Evolutionary conservation across 352 stramenopile species (phyloP).

Genomic region (Globisporangium paddicum): DNA sequence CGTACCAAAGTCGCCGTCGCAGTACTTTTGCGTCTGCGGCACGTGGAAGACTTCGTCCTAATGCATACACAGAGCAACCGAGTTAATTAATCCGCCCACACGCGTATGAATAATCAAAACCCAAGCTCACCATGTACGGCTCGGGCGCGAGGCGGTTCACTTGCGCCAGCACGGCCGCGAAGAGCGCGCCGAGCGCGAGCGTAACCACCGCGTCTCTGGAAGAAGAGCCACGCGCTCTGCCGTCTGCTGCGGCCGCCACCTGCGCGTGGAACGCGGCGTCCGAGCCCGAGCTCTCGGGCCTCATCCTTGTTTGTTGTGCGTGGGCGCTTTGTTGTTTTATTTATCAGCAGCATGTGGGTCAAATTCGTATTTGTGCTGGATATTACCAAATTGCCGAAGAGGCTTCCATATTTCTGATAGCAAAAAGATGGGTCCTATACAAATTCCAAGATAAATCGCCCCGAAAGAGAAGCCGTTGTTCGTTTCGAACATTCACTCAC

Average conservation of each 20-base stretch:
- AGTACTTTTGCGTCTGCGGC: constrained; percentile 81
- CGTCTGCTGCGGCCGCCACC: neutral
- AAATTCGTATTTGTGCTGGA: neutral
- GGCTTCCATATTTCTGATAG: no score
- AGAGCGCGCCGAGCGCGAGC: constrained; percentile 15
- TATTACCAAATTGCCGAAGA: neutral
- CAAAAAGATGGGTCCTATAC: no score
- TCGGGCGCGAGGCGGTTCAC: constrained; percentile 37
- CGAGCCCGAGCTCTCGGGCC: neutral
- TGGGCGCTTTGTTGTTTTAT: no score
- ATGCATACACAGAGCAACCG: no score
- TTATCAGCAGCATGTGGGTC: no score
- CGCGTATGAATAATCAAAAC: no score
- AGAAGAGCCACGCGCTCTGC: neutral
- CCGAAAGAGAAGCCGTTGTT: neutral
- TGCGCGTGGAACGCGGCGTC: constrained; percentile 1
- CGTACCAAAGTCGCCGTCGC: constrained; percentile 51
- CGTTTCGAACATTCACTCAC: no score
- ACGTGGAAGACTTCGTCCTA: constrained; percentile 87
- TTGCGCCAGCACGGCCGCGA: constrained; percentile 22
- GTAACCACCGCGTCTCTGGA: constrained; percentile 5
- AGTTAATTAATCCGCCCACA: neutral
- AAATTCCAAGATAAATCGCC: neutral
- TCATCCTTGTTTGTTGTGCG: neutral
- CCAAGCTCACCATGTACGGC: constrained; percentile 74